Evolutionary conservation across 169 alveolate genomes (phyloP).

Genomic region (Eimeria maxima): DNA sequence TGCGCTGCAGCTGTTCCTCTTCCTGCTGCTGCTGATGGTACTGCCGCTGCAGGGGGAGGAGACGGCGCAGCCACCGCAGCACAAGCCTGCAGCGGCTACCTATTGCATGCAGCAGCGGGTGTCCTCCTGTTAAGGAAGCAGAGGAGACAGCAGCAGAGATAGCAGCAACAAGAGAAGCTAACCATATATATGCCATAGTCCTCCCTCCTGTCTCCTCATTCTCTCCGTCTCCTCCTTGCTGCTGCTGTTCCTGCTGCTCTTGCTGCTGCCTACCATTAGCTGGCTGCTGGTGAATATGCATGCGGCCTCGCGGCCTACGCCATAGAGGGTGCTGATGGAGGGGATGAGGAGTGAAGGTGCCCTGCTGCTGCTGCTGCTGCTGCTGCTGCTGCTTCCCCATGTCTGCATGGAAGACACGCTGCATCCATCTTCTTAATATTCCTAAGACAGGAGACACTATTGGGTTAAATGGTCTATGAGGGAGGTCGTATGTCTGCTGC

Average conservation of each 20-base stretch:
- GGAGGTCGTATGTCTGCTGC: constrained; percentile 13
- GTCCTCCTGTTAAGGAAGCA: neutral
- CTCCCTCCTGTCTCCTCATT: neutral
- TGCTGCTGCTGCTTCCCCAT: constrained; percentile 58
- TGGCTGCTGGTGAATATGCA: neutral
- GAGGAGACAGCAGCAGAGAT: neutral
- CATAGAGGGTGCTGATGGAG: constrained; percentile 42
- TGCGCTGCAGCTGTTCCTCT: neutral
- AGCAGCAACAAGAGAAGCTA: neutral
- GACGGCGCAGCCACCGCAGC: constrained; percentile 12
- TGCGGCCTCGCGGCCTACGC: constrained; percentile 48
- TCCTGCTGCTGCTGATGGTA: constrained; percentile 51
- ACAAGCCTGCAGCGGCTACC: neutral
- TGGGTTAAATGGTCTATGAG: constrained; percentile 50
- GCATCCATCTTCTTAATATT: constrained; percentile 43
- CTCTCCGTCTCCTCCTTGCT: neutral
- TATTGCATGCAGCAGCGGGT: neutral
- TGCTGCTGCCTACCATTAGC: constrained; percentile 8
- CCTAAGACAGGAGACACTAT: constrained; percentile 64
- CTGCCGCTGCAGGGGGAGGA: constrained; percentile 38
- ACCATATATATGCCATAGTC: neutral
- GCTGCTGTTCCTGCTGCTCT: constrained; percentile 26
- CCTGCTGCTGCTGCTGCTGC: constrained; percentile 60
- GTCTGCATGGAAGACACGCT: constrained; percentile 66
- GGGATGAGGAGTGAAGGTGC: neutral